A percentile compares a stretch with the other conserved stretches of the same genome.
These are phyloP conservation scores for Rosa chinensis DNA, from an alignment of 306 rosid genomes.

Conservation along the genomic window DNA sequence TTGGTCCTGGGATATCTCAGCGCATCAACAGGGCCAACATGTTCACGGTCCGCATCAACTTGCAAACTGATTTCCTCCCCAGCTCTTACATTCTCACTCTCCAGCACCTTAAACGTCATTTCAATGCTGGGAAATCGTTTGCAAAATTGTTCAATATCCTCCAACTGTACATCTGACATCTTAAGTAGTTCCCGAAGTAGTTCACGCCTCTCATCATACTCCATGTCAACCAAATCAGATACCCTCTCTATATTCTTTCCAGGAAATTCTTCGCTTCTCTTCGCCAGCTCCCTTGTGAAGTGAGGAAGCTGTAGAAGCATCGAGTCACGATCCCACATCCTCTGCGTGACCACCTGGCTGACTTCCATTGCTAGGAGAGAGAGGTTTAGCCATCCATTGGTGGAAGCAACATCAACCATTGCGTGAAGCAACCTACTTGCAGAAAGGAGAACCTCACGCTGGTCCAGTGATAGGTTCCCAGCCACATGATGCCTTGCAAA, in stretches of 20 bases:
- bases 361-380: conserved; percentile 94
- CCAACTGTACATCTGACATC: conserved; percentile 72
- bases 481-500: conserved; percentile 79
- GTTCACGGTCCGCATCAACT: conserved; percentile 77
- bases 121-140: conserved; percentile 85
- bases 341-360: conserved; percentile 95
- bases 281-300: conserved; percentile 87
- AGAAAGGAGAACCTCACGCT: conserved; percentile 80
- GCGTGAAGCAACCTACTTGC: conserved; percentile 86
- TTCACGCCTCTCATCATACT: conserved; percentile 73
- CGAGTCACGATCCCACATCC: conserved; percentile 92
- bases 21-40: conserved; percentile 69
- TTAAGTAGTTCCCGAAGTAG: conserved; percentile 73
- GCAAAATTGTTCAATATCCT: conserved; percentile 78
- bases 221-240: conserved; percentile 91
- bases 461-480: conserved; percentile 85
- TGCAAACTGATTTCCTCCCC: conserved; percentile 65
- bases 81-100: conserved; percentile 47
- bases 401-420: conserved; percentile 89
- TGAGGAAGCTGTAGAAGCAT: conserved; percentile 91
- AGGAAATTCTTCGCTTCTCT: conserved; percentile 67
- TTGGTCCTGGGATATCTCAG: conserved; percentile 77
- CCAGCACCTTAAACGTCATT: conserved; percentile 67
- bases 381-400: conserved; percentile 87
- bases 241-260: conserved; percentile 73